A percentile compares a stretch with the other conserved stretches of the same genome.
These are phyloP conservation scores for Penicillium nordicum DNA, from an alignment of 2,329 filamentous ascomycete species.

Conservation along the genomic window DNA sequence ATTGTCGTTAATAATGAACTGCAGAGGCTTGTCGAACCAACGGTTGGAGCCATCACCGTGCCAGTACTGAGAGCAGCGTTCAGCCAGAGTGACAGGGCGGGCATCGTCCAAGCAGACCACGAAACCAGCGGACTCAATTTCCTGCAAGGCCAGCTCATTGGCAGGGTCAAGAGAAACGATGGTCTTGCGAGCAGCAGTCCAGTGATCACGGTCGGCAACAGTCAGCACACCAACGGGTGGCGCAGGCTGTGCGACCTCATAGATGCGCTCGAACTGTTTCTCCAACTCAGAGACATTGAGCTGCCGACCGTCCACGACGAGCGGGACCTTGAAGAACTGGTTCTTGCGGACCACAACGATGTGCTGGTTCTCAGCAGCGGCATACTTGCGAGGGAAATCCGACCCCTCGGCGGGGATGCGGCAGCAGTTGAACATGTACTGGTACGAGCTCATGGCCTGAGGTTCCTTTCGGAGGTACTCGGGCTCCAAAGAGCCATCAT, in stretches of 20 bases:
- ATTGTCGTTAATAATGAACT: conserved; percentile 98
- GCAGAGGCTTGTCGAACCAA: conserved; percentile 96
- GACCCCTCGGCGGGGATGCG: conserved; percentile 77
- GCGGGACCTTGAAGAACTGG: conserved; percentile 89
- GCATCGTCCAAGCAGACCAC: conserved; percentile 91
- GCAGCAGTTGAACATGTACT: conserved; percentile 98
- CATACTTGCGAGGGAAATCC: conserved; percentile 81
- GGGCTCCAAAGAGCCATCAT: conserved; percentile 76
- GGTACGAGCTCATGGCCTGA: conserved; percentile 96
- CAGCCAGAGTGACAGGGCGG: conserved; percentile 85
- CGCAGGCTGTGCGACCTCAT: conserved; percentile 67
- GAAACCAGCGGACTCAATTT: conserved; percentile 86
- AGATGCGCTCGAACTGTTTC: conserved; percentile 80
- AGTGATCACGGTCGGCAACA: conserved; percentile 87
- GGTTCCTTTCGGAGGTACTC: conserved; percentile 99
- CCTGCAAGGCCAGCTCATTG: conserved; percentile 74
- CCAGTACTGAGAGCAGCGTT: conserved; percentile 96
- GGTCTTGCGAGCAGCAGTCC: conserved; percentile 76
- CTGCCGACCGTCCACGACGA: conserved; percentile 77
- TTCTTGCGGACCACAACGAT: conserved; percentile 91
- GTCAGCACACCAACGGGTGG: conserved; percentile 81
- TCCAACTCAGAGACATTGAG: conserved; percentile 88
- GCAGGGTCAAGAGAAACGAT: conserved; percentile 72
- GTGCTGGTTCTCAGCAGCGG: conserved; percentile 72
- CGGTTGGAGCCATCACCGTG: conserved; percentile 93